phyloP scores from a whole-genome alignment of 495 filamentous ascomycete species.

The Venustampulla echinocandica region DNA sequence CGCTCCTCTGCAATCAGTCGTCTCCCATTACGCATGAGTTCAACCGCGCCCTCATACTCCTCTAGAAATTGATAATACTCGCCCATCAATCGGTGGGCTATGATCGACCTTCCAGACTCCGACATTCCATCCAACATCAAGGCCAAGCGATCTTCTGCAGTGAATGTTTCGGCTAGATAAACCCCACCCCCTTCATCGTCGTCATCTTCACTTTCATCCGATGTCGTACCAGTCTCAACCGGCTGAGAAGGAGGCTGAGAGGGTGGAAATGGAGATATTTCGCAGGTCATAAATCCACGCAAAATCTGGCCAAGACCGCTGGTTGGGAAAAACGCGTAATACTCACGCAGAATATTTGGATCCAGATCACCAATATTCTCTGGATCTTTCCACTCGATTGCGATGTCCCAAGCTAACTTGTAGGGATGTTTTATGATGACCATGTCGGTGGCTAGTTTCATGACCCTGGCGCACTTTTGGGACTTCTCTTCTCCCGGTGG shows the following conservation, averaged over 20 bases:
- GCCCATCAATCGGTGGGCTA: constrained; percentile 76
- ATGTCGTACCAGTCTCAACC: constrained; percentile 5
- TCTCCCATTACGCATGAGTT: constrained; percentile 64
- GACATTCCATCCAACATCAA: constrained; percentile 79
- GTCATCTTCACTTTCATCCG: constrained; percentile 28
- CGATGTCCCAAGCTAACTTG: constrained; percentile 80
- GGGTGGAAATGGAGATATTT: constrained; percentile 72
- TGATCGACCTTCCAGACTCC: constrained; percentile 56
- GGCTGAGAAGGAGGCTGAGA: constrained; percentile 12
- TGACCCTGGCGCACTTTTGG: constrained; percentile 58
- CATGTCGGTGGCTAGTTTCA: constrained; percentile 74
- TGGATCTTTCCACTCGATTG: constrained; percentile 80
- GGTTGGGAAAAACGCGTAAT: constrained; percentile 75
- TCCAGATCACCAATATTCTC: constrained; percentile 66
- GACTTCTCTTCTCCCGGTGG: constrained; percentile 52
- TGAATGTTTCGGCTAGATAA: constrained; percentile 41
- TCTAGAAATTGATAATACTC: constrained; percentile 80
- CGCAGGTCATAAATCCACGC: constrained; percentile 69
- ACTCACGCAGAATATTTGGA: constrained; percentile 63
- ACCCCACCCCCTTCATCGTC: constrained; percentile 47
- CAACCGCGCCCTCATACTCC: constrained; percentile 78
- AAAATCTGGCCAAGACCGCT: constrained; percentile 72
- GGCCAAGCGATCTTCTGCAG: constrained; percentile 62
- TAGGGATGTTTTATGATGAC: constrained; percentile 94
- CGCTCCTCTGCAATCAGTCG: constrained; percentile 50